Evolutionary conservation across 257 asterid genomes (phyloP).

Genomic region (Galeopsis tetrahit): DNA sequence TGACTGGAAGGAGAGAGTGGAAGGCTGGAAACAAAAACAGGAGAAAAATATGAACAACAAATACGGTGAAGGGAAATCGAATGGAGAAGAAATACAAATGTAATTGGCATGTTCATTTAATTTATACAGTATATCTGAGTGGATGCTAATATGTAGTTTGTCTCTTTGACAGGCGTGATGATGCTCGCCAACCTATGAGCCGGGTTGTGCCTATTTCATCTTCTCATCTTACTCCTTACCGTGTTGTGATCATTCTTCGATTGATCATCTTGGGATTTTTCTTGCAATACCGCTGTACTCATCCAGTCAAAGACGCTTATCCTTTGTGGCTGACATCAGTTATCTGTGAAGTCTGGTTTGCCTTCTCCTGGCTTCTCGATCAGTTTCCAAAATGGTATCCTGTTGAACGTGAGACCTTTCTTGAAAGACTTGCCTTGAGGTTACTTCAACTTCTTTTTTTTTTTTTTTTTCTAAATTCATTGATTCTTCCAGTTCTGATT

Average conservation of each 20-base stretch:
- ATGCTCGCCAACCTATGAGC: slow-evolving; percentile 73
- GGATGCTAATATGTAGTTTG: no score
- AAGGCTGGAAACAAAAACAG: slow-evolving; percentile 82
- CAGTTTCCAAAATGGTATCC: slow-evolving; percentile 80
- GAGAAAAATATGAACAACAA: slow-evolving; percentile 56
- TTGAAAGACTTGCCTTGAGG: slow-evolving; percentile 72
- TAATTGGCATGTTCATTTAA: slow-evolving; percentile 51
- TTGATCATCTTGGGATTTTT: slow-evolving; percentile 68
- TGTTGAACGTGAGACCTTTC: slow-evolving; percentile 66
- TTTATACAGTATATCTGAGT: no score
- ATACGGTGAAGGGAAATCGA: slow-evolving; percentile 69
- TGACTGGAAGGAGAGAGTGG: slow-evolving; percentile 97
- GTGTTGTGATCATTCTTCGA: slow-evolving; percentile 67
- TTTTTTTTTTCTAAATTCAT: not conserved
- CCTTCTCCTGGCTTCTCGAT: slow-evolving; percentile 72
- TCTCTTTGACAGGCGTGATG: slow-evolving; percentile 73
- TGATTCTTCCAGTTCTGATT: slow-evolving; percentile 6
- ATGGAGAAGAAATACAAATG: slow-evolving; percentile 81
- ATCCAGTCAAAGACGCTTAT: slow-evolving; percentile 77
- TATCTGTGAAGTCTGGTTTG: slow-evolving; percentile 80
- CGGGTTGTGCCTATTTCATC: slow-evolving; percentile 61
- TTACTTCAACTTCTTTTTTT: slow-evolving; percentile 22
- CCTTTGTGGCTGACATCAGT: slow-evolving; percentile 79
- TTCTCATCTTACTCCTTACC: slow-evolving; percentile 68
- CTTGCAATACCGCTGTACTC: slow-evolving; percentile 70